These are phyloP conservation scores for Nakazawaea siamensis DNA, from an alignment of 805 yeast genomes.

Conservation along the genomic window DNA sequence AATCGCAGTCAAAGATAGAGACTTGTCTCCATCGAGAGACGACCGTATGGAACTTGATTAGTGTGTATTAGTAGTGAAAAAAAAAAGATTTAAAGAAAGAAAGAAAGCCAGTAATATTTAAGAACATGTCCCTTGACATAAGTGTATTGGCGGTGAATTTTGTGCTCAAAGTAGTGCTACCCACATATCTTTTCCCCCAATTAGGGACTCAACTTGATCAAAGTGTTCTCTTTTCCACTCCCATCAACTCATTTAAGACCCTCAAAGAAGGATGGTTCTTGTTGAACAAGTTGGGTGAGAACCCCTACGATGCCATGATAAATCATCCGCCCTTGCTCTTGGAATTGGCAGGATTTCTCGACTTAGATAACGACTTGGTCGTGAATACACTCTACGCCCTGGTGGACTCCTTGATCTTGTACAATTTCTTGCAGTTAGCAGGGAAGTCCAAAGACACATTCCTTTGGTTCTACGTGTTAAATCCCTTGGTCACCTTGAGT, in stretches of 20 bases:
- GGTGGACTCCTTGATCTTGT: conserved; percentile 52
- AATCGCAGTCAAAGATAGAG: conserved; percentile 5
- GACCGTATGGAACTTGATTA: conserved; percentile 7
- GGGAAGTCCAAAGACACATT: conserved; percentile 22
- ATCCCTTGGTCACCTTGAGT: conserved; percentile 71
- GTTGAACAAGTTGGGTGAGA: conserved; percentile 37
- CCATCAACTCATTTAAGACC: conserved; percentile 59
- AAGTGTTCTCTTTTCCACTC: conserved; percentile 64
- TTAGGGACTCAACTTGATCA: conserved; percentile 29
- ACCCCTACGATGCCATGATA: conserved; percentile 69
- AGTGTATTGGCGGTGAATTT: conserved; percentile 17
- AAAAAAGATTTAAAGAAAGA: neutral
- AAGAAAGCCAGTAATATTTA: no score
- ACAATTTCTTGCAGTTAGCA: conserved; percentile 42
- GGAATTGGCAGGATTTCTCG: conserved; percentile 33
- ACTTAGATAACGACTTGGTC: conserved; percentile 16
- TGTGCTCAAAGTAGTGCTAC: conserved; percentile 17
- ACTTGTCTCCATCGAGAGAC: conserved; percentile 18
- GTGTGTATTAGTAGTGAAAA: neutral
- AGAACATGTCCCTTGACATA: no score
- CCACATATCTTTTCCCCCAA: conserved; percentile 19
- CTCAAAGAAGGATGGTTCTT: conserved; percentile 63
- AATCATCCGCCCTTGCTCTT: conserved; percentile 80
- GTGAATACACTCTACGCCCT: conserved; percentile 41
- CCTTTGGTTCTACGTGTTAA: conserved; percentile 56